Evolutionary conservation across 2,329 filamentous ascomycete species (phyloP), one percentile per base, ranked within the genome.

Genomic region (Triangularia setosa): DNA sequence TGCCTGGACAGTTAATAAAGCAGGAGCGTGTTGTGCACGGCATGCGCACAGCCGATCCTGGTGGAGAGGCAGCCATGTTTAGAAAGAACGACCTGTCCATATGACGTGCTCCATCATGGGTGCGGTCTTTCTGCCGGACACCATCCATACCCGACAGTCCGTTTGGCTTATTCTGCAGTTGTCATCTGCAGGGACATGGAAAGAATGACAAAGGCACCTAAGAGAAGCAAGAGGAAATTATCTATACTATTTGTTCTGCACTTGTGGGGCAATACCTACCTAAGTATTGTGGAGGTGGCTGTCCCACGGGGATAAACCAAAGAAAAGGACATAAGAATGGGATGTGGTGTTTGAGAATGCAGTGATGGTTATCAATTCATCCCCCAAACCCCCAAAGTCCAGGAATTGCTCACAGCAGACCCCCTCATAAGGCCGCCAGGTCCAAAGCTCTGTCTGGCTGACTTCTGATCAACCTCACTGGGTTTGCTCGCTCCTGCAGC

Each of bases 351-450:
- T 35, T 35, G 30, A 35, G 30, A 11, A 14, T 18, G 56, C 16
- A 3, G 40, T 40, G 16, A 40, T 52, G 25, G 35, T 3, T 23
- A 60, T 75, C 60, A 83, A 35, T 79, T 65, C 79, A 83, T 72
- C 4, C 84, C 87, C 87, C 87, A 90, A 9, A 82, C 73, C 0
- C 87, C 87, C 60, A 90, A 72, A 3, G 87, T 89, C 86, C 86
- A 90, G 65, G 78, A 84, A 12, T 78, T 72, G 64, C 81, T 79
- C 61, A 71, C 74, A 64, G 72, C 65, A 35, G 68, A 69, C 58
- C 76, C 73, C 66, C 81, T 72, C 70, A 79, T 76, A 67, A 87
- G 72, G 16, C 82, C 81, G 9, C 82, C 83, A 0, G 84, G 77
- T 0, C 85, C 87, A 79, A 90, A 81, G 71, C 88, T 90, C 74